Percentiles rank a stretch among this genome's conserved stretches.
phyloP scores from a whole-genome alignment of 2,329 filamentous ascomycete genomes.

The Penicillium sp. region DNA sequence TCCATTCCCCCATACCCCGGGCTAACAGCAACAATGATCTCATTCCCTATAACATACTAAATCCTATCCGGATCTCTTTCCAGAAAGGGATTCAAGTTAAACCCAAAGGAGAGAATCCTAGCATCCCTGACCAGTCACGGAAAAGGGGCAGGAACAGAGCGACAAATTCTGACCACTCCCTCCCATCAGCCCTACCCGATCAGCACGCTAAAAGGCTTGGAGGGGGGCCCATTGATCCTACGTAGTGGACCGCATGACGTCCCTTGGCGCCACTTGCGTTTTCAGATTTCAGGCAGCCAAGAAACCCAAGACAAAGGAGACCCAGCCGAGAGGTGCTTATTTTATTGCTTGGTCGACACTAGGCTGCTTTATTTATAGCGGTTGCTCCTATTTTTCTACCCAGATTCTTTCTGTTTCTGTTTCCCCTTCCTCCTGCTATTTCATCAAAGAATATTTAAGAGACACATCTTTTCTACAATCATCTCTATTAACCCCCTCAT shows the following conservation, averaged over 20 bases:
- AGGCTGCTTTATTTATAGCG: neutral
- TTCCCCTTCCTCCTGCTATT: neutral
- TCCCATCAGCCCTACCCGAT: neutral
- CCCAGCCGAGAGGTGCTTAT: neutral
- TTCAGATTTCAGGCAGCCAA: conserved; percentile 1
- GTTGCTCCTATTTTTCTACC: neutral
- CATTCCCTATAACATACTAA: neutral
- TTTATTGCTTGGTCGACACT: neutral
- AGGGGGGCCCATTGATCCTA: neutral
- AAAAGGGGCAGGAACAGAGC: neutral
- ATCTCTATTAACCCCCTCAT: too few relatives aligned
- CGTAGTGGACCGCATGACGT: neutral
- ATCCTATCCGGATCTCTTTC: too few relatives aligned
- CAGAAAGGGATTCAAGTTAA: neutral
- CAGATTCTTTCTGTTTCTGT: neutral
- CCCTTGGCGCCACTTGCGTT: conserved; percentile 1
- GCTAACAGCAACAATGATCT: neutral
- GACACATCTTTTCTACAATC: too few relatives aligned
- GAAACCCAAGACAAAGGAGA: neutral
- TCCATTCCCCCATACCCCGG: neutral
- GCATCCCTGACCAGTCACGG: too few relatives aligned
- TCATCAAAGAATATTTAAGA: neutral
- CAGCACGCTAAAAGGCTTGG: neutral
- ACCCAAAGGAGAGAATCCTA: too few relatives aligned
- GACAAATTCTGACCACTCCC: neutral